phyloP scores from a whole-genome alignment of 2,329 filamentous ascomycete genomes.

The Elsinoe ampelina region DNA sequence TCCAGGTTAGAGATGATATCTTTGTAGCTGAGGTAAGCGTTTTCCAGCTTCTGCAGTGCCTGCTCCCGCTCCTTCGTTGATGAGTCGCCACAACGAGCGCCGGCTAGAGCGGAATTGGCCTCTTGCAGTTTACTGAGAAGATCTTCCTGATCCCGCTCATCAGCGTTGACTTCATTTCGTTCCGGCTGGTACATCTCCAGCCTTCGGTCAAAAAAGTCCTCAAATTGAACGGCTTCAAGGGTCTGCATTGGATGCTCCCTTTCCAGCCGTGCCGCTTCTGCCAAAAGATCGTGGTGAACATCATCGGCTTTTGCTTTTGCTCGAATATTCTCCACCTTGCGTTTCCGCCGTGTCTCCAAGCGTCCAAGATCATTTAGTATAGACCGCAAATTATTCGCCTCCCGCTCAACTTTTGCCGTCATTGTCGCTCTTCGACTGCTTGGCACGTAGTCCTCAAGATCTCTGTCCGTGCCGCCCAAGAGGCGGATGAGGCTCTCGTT shows the following conservation, averaged over 20 bases:
- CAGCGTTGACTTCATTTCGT: slow-evolving; percentile 56
- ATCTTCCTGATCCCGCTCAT: slow-evolving; percentile 70
- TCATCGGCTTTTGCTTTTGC: slow-evolving; percentile 80
- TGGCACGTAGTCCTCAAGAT: slow-evolving; percentile 80
- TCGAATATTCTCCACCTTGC: slow-evolving; percentile 68
- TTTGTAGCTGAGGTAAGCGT: slow-evolving; percentile 91
- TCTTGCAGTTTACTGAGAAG: slow-evolving; percentile 60
- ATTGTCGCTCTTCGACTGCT: slow-evolving; percentile 71
- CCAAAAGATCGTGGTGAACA: slow-evolving; percentile 71
- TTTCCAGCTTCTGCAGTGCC: slow-evolving; percentile 78
- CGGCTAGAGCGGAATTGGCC: slow-evolving; percentile 68
- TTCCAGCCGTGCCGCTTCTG: slow-evolving; percentile 76
- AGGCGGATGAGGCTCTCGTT: slow-evolving; percentile 67
- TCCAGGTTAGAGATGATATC: slow-evolving; percentile 90
- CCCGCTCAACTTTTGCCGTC: slow-evolving; percentile 68
- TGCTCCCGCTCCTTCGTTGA: slow-evolving; percentile 68
- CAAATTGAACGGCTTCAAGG: slow-evolving; percentile 83
- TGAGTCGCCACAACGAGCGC: slow-evolving; percentile 58
- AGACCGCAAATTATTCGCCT: slow-evolving; percentile 66
- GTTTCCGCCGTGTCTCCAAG: slow-evolving; percentile 69
- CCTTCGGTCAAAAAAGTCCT: slow-evolving; percentile 76
- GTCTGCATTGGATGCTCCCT: slow-evolving; percentile 75
- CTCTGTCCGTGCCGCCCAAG: slow-evolving; percentile 68
- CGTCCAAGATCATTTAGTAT: slow-evolving; percentile 77
- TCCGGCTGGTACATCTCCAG: slow-evolving; percentile 76